Evolutionary conservation across 192 early-diverging fungal species (phyloP).

Genomic region (Dispira parvispora): DNA sequence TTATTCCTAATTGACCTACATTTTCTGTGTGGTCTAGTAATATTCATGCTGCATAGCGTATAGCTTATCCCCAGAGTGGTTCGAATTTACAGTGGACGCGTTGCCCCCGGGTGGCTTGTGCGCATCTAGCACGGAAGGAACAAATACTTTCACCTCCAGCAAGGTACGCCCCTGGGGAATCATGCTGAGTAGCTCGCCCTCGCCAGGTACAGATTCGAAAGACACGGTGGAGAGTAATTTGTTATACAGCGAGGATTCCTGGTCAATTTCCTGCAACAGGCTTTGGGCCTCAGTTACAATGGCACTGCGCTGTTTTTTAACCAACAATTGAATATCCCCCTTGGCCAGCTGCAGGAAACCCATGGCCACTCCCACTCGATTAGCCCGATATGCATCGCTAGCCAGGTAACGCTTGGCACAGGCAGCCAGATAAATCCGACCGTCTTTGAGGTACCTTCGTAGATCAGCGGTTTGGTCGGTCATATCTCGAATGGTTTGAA

Average conservation of each 20-base stretch:
- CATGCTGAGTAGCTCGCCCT: background rate
- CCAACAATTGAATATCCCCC: background rate
- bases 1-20: no score
- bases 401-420: conserved; percentile 10
- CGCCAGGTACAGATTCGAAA: conserved; percentile 3
- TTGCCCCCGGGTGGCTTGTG: background rate
- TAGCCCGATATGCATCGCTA: background rate
- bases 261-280: background rate
- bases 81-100: background rate
- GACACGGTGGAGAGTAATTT: conserved; percentile 5
- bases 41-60: conserved; percentile 6
- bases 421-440: background rate
- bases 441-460: background rate
- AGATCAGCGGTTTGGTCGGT: background rate
- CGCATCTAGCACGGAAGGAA: background rate
- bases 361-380: background rate
- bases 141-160: conserved; percentile 9
- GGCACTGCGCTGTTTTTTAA: background rate
- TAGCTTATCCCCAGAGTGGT: background rate
- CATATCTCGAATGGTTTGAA: background rate
- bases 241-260: background rate
- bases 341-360: conserved; percentile 1
- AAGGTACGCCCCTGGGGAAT: conserved; percentile 5
- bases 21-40: background rate
- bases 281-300: background rate